Conservation (phyloP, 2,329 filamentous ascomycete genomes). For the Clarireedia paspali region DNA sequence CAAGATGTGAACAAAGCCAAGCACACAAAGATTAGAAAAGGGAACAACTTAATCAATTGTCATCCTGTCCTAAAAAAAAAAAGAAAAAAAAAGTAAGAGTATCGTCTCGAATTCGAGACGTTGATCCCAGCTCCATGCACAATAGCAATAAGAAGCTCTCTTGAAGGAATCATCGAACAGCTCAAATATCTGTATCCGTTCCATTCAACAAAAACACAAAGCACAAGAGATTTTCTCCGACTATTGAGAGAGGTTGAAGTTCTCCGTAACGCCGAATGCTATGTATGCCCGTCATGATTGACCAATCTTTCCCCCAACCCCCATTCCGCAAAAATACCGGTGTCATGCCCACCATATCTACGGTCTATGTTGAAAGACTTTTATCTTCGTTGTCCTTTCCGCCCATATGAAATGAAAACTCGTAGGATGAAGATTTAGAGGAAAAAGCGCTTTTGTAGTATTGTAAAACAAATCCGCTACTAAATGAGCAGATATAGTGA, state of each 20-base stretch:
- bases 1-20: too few species aligned
- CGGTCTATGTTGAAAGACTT: conserved; percentile 34
- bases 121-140: background rate
- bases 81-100: background rate
- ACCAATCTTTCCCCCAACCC: conserved; percentile 14
- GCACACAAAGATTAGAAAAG: too few species aligned
- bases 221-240: conserved; percentile 12
- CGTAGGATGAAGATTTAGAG: background rate
- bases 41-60: too few species aligned
- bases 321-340: conserved; percentile 3
- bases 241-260: conserved; percentile 31
- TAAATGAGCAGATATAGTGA: conserved; percentile 17
- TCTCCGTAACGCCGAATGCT: conserved; percentile 31
- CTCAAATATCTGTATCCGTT: conserved; percentile 27
- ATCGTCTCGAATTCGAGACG: too few species aligned
- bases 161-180: background rate
- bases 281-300: conserved; percentile 18
- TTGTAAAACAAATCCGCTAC: conserved; percentile 1
- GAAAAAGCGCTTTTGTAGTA: conserved; percentile 1
- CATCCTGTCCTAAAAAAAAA: too few species aligned
- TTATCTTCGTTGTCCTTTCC: conserved; percentile 21
- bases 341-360: conserved; percentile 21
- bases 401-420: background rate
- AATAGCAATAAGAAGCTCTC: conserved; percentile 1
- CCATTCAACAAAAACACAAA: conserved; percentile 7